Evolutionary conservation across 257 asterid species (phyloP).

Genomic region (Voacanga thouarsii): DNA sequence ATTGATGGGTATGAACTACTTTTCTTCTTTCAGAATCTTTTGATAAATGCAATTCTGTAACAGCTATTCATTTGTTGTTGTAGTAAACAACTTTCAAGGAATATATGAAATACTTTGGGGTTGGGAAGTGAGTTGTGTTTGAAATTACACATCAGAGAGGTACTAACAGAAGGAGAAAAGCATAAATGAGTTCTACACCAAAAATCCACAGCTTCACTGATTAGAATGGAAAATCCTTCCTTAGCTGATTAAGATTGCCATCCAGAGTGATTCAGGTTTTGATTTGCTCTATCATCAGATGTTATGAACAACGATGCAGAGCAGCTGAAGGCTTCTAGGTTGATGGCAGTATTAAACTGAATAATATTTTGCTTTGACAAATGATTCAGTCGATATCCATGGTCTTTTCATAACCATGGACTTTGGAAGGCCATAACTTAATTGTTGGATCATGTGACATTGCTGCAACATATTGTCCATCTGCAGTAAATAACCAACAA

Average conservation of each 20-base stretch:
- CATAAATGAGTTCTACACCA: background rate
- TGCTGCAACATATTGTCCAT: constrained; percentile 67
- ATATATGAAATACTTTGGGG: background rate
- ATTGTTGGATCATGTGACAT: constrained; percentile 87
- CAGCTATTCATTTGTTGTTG: background rate
- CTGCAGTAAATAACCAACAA: constrained; percentile 34
- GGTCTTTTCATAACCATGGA: constrained; percentile 45
- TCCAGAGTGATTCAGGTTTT: background rate
- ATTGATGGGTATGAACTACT: background rate
- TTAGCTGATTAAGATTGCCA: background rate
- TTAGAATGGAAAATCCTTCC: background rate
- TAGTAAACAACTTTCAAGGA: background rate
- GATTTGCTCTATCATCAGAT: background rate
- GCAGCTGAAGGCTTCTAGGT: background rate
- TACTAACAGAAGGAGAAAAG: background rate
- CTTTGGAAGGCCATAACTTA: constrained; percentile 76
- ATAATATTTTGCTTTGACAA: background rate
- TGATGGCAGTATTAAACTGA: background rate
- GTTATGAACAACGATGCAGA: background rate
- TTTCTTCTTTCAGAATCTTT: background rate
- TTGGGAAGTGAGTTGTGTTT: background rate
- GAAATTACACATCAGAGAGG: background rate
- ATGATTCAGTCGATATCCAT: constrained; percentile 59
- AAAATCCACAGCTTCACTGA: background rate
- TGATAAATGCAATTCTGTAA: background rate